Base-by-base conservation (phyloP, 2,329 filamentous ascomycete species). In the Trichoderma cornu-damae region DNA sequence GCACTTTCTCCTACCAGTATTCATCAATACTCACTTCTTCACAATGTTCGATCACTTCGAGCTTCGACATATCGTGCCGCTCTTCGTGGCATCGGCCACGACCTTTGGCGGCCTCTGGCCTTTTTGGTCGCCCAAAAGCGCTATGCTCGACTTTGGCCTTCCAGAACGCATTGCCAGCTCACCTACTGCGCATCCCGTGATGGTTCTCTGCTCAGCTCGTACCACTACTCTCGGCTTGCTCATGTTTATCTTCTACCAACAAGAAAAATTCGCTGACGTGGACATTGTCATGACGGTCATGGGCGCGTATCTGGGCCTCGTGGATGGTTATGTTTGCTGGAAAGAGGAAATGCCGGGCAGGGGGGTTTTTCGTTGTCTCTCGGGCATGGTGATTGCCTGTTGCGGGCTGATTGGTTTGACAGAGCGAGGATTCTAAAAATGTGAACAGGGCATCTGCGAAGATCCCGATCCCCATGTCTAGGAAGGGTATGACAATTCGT, bases 401-500 rank as follows among this genome's bases (percentile, higher is more conserved):
- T 59, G 47, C 34, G 59, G 59, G 9, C 14, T 61, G 43, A 22
- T 44, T 49, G 59, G 57, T 4, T 20, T 59, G 43, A 61, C 59
- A 8, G 43, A 59, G 16, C 30, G 44, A 7, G 47, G 34, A n/a
- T 54, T 54, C 3, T 40, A 32, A 35, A n/a, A 16, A 55, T 20
- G 55, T 80, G 28, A 51, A 50, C 16, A 22, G n/a, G 16, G 37
- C 14, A 14, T 34, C 26, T 28, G 14, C 12, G 16, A 46, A 37
- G 38, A 22, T 28, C 7, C 38, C 38, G 30, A 54, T 9, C n/a
- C 38, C 38, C 26, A 34, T 53, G 37, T 44, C 28, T 2, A 6
- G 28, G 28, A 3, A 6, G 28, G 28, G 28, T 9, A 30, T 9
- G 5, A 30, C 28, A 30, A 30, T 6, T 30, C 26, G n/a, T n/a